Conservation (phyloP, 352 stramenopile genomes). For the Sclerospora graminicola region DNA sequence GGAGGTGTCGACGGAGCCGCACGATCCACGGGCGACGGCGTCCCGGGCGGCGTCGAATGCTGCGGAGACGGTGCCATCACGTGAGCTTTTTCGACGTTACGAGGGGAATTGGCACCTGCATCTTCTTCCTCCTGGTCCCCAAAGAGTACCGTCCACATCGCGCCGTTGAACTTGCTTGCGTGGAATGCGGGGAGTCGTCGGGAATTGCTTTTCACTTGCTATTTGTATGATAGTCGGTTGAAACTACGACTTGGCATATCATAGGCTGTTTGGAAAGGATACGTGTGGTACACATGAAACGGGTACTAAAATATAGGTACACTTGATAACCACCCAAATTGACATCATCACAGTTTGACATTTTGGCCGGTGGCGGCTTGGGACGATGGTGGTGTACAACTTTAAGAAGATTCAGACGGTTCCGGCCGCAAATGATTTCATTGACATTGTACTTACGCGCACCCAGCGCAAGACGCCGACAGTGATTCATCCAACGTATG, state of each 20-base stretch:
- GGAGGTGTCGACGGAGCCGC: background rate
- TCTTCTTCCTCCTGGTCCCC: slow-evolving; percentile 31
- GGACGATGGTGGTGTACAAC: slow-evolving; percentile 96
- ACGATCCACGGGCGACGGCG: background rate
- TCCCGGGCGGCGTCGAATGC: background rate
- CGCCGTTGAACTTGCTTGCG: slow-evolving; percentile 2
- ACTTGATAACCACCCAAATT: slow-evolving; percentile 12
- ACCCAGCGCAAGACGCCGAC: slow-evolving; percentile 99
- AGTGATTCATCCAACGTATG: slow-evolving; percentile 96
- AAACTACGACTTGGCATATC: background rate
- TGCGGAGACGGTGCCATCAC: slow-evolving; percentile 4
- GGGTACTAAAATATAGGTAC: slow-evolving; percentile 2
- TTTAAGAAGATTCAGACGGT: slow-evolving; percentile 99
- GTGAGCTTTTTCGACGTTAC: slow-evolving; percentile 3
- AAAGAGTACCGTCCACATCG: slow-evolving; percentile 55
- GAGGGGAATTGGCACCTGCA: slow-evolving; percentile 1
- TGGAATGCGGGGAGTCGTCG: slow-evolving; percentile 6
- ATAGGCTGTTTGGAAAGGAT: background rate
- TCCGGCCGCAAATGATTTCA: slow-evolving; percentile 93
- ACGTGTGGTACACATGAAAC: background rate
- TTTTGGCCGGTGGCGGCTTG: background rate
- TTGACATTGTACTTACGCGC: slow-evolving; percentile 99
- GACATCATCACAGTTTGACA: too few relatives aligned
- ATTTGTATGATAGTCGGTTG: background rate
- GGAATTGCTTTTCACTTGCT: background rate